A percentile compares a stretch with the other conserved stretches of the same genome.
These are phyloP conservation scores for Sporothrix curviconia DNA, from an alignment of 2,329 filamentous ascomycete genomes.

Conservation along the genomic window DNA sequence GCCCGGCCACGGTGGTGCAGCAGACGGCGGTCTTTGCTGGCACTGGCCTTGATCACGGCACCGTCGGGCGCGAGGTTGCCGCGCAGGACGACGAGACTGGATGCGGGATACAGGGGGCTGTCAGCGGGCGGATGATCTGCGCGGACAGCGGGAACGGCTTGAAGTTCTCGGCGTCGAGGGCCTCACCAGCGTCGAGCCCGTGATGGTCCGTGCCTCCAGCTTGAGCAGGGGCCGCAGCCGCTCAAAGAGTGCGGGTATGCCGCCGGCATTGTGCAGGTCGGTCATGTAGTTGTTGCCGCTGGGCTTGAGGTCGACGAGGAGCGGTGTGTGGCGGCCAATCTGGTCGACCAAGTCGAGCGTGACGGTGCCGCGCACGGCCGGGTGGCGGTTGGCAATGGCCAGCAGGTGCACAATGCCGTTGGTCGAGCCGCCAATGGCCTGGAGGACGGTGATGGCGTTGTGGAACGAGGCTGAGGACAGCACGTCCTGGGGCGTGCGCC, in stretches of 20 bases:
- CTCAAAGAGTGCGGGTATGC: slow-evolving; percentile 75
- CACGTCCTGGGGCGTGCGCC: slow-evolving; percentile 62
- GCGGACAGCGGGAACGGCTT: slow-evolving; percentile 34
- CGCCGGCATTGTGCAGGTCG: slow-evolving; percentile 83
- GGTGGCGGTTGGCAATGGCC: slow-evolving; percentile 71
- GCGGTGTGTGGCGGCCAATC: slow-evolving; percentile 68
- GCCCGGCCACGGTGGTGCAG: slow-evolving; percentile 41
- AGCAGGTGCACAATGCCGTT: slow-evolving; percentile 83
- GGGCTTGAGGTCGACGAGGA: slow-evolving; percentile 80
- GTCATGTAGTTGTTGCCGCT: slow-evolving; percentile 83
- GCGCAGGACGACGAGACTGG: slow-evolving; percentile 72
- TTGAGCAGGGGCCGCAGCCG: slow-evolving; percentile 69
- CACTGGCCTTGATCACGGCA: slow-evolving; percentile 85
- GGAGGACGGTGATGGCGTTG: slow-evolving; percentile 80
- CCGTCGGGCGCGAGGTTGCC: slow-evolving; percentile 81
- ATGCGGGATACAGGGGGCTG: slow-evolving; percentile 60
- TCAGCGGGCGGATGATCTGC: slow-evolving; percentile 59
- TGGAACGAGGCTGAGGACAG: slow-evolving; percentile 71
- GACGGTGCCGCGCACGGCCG: slow-evolving; percentile 56
- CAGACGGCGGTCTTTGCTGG: slow-evolving; percentile 63
- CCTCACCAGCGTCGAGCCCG: slow-evolving; percentile 74
- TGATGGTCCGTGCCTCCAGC: slow-evolving; percentile 73
- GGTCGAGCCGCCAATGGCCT: slow-evolving; percentile 74
- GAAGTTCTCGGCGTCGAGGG: slow-evolving; percentile 62
- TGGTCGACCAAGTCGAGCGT: slow-evolving; percentile 54